Evolutionary conservation across 2,329 filamentous ascomycete genomes (phyloP).

Genomic region (Tricladium varicosporioides): DNA sequence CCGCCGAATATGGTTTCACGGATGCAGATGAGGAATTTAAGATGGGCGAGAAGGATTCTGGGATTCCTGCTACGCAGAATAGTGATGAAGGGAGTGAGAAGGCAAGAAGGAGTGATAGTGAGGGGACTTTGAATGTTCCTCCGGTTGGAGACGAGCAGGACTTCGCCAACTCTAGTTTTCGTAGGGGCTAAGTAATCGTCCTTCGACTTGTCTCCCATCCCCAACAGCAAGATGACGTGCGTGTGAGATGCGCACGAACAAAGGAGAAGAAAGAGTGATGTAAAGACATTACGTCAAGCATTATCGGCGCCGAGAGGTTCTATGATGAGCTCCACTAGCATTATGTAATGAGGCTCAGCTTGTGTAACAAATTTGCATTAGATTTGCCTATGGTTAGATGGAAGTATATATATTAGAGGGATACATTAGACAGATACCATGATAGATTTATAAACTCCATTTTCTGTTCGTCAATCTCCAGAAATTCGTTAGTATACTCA

Average conservation of each 20-base stretch:
- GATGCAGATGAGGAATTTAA: slow-evolving; percentile 30
- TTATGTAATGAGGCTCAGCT: too few relatives aligned
- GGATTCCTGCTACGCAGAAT: neutral
- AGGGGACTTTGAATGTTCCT: slow-evolving; percentile 2
- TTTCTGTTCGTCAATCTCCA: too few relatives aligned
- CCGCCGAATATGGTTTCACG: slow-evolving; percentile 29
- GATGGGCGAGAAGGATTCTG: slow-evolving; percentile 19
- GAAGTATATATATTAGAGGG: too few relatives aligned
- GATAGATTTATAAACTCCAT: too few relatives aligned
- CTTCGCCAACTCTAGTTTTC: slow-evolving; percentile 1
- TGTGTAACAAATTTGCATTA: too few relatives aligned
- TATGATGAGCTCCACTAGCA: too few relatives aligned
- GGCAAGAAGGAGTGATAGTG: slow-evolving; percentile 8
- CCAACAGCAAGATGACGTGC: neutral
- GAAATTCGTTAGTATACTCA: too few relatives aligned
- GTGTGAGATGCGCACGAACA: neutral
- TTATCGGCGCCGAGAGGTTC: neutral
- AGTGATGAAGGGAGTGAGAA: slow-evolving; percentile 3
- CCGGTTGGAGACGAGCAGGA: slow-evolving; percentile 6
- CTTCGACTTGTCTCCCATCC: too few relatives aligned
- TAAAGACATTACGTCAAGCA: neutral
- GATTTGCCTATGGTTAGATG: too few relatives aligned
- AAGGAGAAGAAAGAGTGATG: neutral
- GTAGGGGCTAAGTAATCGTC: slow-evolving; percentile 18
- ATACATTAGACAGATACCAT: too few relatives aligned